Evolutionary conservation across 371 early-diverging fungal genomes (phyloP), one percentile per base, ranked within the genome.

Genomic region (Mortierella sp.): DNA sequence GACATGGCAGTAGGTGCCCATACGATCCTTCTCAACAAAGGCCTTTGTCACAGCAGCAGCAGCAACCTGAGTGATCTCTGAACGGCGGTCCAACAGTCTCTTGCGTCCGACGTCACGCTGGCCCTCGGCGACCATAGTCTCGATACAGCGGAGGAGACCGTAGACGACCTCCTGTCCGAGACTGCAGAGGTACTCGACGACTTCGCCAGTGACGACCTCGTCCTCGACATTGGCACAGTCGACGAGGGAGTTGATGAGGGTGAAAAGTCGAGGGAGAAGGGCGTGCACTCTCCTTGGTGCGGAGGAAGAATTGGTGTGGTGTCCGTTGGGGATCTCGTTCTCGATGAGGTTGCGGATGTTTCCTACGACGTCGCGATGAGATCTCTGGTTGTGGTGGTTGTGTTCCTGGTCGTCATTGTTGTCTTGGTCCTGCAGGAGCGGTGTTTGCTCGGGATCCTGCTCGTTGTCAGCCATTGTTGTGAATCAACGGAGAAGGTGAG

Each of bases 1-100:
- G 50, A 86, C 82, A 53, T 86, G 86, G 53, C 86, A 86, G 57
- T 82, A 86, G 59, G 82, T 86, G 0, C 77, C 82, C 82, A 82
- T 86, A 34, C 79, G 72, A 48, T 86, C 86, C 75, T 79, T 79
- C 9, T 77, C 73, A 28, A 86, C 86, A 79, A 86, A 86, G 28
- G 69, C 73, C 71, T 79, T 86, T 76, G 76, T 76, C 8, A 86
- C 80, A 1, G 53, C 78, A 9, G 80, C 77, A 28, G 86, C 86
- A 16, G 82, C 79, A 10, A 82, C 34, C 77, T 86, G 82, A 16
- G 75, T 64, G 40, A 86, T n/a, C 3, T 26, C 79, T 3, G 86
- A 74, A 43, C 86, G 86, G 26, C 77, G 77, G 34, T 81, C 82
- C 59, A 86, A 40, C 50, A 86, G 71, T 10, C 69, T 67, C 75